Base-by-base conservation (phyloP, 306 rosid genomes). In the Adenanthera pavonina region DNA sequence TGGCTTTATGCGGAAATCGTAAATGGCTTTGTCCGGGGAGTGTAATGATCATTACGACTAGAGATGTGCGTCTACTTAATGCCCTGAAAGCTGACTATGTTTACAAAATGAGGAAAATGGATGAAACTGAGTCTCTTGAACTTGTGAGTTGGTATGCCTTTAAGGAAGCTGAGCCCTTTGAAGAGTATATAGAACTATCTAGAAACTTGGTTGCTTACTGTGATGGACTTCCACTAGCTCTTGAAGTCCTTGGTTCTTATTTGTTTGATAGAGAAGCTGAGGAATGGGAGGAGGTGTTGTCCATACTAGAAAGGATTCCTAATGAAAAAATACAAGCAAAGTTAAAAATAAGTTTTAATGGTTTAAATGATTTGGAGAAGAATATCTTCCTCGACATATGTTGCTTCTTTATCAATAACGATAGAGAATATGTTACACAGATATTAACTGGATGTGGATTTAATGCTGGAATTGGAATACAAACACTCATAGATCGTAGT, bases 331-430 rank as follows among this genome's bases (percentile, higher is more conserved):
- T 85, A 33, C 81, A 77, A 0, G 54, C 40, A 3, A 78, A 56
- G 20, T 68, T 85, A 1, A 77, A 35, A 49, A 72, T 85, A 78
- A 82, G 86, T 25, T 82, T 38, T 74, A 75, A 85, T 59, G 83
- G 75, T 5, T 15, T 69, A 1, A 72, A 48, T 14, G 67, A 53
- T 66, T 20, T 41, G 2, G 8, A 52, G 1, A 73, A 56, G 43
- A 80, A 72, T 16, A 81, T 77, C 15, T 85, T 85, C 6, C 74
- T 72, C 25, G 85, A 81, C 44, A 69, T 85, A 69, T 68, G 74
- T 1, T 81, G 80, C 35, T 85, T 78, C 69, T 81, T 85, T 41
- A 68, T 72, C 13, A 77, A 76, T 3, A 66, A 53, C 80, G 56
- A 81, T 3, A 46, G 0, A 2, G 13, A 65, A 0, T 20, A 47